Evolutionary conservation across 257 asterid genomes (phyloP).

Genomic region (Ophiorrhiza pumila): DNA sequence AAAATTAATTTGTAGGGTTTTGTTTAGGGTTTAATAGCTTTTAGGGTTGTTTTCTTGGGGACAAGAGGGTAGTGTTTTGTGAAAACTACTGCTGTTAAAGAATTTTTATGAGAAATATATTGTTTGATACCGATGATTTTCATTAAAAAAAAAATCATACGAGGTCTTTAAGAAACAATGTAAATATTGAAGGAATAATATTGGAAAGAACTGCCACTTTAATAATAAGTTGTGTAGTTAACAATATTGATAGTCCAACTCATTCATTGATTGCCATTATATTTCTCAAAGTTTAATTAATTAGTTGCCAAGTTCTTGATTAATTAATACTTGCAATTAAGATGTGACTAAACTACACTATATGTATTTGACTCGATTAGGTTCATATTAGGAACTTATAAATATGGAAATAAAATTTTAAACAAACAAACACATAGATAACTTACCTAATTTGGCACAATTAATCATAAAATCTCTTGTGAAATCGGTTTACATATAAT

Average conservation of each 20-base stretch:
- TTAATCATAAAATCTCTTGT: too few species aligned
- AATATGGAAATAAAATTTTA: too few species aligned
- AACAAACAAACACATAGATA: too few species aligned
- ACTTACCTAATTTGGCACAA: too few species aligned
- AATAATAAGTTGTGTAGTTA: background rate
- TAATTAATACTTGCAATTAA: too few species aligned
- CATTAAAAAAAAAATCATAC: background rate
- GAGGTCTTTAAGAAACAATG: constrained; percentile 5
- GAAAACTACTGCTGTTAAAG: constrained; percentile 11
- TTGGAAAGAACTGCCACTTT: background rate
- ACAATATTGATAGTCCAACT: too few species aligned
- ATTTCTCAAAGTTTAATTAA: too few species aligned
- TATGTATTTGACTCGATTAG: too few species aligned
- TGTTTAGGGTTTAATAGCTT: background rate
- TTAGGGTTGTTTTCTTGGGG: constrained; percentile 25
- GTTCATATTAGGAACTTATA: too few species aligned
- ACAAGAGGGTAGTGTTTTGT: constrained; percentile 18
- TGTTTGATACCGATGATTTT: background rate
- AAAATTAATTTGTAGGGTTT: background rate
- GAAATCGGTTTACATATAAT: too few species aligned
- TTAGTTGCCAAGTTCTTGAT: background rate
- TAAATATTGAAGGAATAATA: background rate
- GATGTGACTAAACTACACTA: too few species aligned
- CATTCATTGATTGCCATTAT: too few species aligned
- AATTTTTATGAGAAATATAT: constrained; percentile 11